Conservation (phyloP, 2,329 filamentous ascomycete species). For the Xylogone sp. region DNA sequence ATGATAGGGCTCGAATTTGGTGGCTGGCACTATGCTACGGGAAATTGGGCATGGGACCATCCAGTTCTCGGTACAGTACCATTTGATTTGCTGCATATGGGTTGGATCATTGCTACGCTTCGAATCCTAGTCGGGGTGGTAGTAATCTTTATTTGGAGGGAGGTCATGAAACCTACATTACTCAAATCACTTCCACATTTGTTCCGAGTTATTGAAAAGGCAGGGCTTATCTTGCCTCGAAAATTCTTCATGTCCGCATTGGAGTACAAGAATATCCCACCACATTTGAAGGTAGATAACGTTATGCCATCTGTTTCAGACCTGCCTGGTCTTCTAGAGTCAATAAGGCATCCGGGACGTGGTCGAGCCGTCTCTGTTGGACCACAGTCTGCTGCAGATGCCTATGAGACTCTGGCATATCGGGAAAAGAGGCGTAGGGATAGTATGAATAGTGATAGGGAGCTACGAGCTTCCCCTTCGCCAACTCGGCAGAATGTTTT, state of each 20-base stretch:
- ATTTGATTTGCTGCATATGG: slow-evolving; percentile 63
- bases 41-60: slow-evolving; percentile 42
- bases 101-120: slow-evolving; percentile 57
- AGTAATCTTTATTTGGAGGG: slow-evolving; percentile 85
- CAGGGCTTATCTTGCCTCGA: slow-evolving; percentile 76
- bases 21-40: slow-evolving; percentile 67
- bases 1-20: slow-evolving; percentile 80
- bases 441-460: slow-evolving; percentile 35
- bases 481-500: slow-evolving; percentile 1
- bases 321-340: slow-evolving; percentile 75
- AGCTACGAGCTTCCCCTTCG: neutral
- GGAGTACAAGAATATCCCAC: slow-evolving; percentile 81
- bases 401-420: slow-evolving; percentile 91
- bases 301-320: slow-evolving; percentile 88
- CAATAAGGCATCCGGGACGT: slow-evolving; percentile 73
- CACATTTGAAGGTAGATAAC: slow-evolving; percentile 73
- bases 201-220: slow-evolving; percentile 79
- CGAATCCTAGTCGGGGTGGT: slow-evolving; percentile 78
- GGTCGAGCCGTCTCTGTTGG: slow-evolving; percentile 84
- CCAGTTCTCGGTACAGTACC: slow-evolving; percentile 55
- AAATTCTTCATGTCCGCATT: slow-evolving; percentile 89
- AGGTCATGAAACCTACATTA: slow-evolving; percentile 79
- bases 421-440: slow-evolving; percentile 67
- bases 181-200: slow-evolving; percentile 77
- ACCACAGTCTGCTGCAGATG: slow-evolving; percentile 93